Evolutionary conservation across 768 basidiomycete species (phyloP).

Genomic region (Imleria badia): DNA sequence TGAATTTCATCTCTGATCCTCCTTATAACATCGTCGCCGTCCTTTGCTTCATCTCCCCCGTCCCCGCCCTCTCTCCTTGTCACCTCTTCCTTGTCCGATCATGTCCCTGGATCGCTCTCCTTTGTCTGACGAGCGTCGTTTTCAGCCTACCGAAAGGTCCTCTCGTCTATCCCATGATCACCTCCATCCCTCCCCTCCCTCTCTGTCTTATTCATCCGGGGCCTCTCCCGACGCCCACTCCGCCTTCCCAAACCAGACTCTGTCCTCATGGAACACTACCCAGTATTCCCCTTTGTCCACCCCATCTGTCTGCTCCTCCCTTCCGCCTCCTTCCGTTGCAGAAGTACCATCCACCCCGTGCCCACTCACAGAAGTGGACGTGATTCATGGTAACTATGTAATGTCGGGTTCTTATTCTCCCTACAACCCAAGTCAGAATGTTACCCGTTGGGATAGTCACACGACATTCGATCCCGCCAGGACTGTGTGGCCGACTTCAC

Average conservation of each 20-base stretch:
- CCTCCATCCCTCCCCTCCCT: too few relatives aligned
- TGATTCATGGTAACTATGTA: too few relatives aligned
- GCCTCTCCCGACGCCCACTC: conserved; percentile 18
- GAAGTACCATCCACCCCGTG: too few relatives aligned
- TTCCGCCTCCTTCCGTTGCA: conserved; percentile 25
- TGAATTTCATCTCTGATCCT: conserved; percentile 28
- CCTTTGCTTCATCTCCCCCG: conserved; percentile 9
- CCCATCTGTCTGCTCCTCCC: conserved; percentile 19
- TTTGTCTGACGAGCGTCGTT: conserved; percentile 32
- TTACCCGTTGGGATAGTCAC: too few relatives aligned
- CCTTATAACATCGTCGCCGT: conserved; percentile 29
- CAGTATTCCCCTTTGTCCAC: conserved; percentile 19
- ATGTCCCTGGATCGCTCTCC: conserved; percentile 37
- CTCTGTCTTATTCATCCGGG: conserved; percentile 28
- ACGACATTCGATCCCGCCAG: background rate
- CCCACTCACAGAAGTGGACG: too few relatives aligned
- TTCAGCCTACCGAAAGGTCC: conserved; percentile 27
- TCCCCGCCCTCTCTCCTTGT: background rate
- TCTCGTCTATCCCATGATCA: conserved; percentile 23
- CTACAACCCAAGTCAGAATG: background rate
- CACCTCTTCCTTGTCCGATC: background rate
- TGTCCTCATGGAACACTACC: conserved; percentile 20
- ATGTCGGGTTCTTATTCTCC: background rate
- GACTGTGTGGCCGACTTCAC: background rate
- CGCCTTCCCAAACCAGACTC: conserved; percentile 12